Evolutionary conservation across 1,139 yeast genomes (phyloP).

Genomic region (Schizosaccharomyces versatilis): DNA sequence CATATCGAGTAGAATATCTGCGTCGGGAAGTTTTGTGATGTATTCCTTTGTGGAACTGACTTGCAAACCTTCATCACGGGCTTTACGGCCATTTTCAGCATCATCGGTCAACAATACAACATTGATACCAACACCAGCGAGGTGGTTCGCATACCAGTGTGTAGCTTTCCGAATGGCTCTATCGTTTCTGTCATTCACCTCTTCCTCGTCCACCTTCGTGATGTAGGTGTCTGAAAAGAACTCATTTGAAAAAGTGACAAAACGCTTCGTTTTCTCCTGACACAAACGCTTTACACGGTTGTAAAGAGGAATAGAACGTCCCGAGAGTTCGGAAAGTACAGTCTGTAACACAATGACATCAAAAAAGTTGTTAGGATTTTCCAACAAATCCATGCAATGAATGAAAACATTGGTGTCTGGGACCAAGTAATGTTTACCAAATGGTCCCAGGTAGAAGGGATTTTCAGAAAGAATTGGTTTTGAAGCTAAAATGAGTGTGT

Average conservation of each 20-base stretch:
- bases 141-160: conserved; percentile 49
- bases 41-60: conserved; percentile 26
- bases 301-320: conserved; percentile 70
- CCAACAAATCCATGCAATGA: conserved; percentile 67
- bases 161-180: conserved; percentile 65
- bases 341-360: conserved; percentile 89
- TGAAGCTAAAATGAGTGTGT: conserved; percentile 16
- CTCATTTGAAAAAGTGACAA: conserved; percentile 83
- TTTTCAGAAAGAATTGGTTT: conserved; percentile 25
- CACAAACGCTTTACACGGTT: conserved; percentile 60
- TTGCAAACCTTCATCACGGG: conserved; percentile 29
- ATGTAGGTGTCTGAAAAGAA: conserved; percentile 53
- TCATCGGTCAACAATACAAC: conserved; percentile 62
- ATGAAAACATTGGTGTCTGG: conserved; percentile 76
- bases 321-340: conserved; percentile 79
- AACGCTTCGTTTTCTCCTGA: conserved; percentile 53
- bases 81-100: conserved; percentile 38
- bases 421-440: conserved; percentile 53
- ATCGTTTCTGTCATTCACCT: conserved; percentile 79
- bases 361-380: conserved; percentile 50
- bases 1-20: conserved; percentile 59
- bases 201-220: conserved; percentile 40
- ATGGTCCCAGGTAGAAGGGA: conserved; percentile 31
- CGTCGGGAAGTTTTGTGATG: conserved; percentile 47
- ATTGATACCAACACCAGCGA: conserved; percentile 22